Conservation (phyloP, 345 rosid genomes). For the Boechera retrofracta region DNA sequence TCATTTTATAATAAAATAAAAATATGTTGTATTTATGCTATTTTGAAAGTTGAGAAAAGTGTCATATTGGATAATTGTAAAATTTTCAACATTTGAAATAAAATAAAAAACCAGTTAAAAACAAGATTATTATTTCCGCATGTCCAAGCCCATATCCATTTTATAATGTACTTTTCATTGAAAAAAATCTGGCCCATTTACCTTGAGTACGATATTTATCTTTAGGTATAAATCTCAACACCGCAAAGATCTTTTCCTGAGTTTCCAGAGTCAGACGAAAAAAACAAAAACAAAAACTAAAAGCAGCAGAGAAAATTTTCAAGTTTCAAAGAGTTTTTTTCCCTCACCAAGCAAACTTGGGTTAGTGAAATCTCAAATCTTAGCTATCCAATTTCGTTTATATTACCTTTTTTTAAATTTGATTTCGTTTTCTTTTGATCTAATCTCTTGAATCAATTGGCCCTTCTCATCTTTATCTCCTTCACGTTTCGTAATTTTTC, state of each 20-base stretch:
- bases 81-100: no score
- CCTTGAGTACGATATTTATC: constrained; percentile 16
- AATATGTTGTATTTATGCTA: no score
- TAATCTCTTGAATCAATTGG: constrained; percentile 1
- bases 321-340: constrained; percentile 32
- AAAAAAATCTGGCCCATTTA: constrained; percentile 14
- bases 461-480: background rate
- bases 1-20: no score
- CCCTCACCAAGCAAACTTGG: constrained; percentile 30
- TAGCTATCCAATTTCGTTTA: constrained; percentile 16
- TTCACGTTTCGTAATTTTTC: constrained; percentile 14
- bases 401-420: background rate
- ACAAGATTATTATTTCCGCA: no score
- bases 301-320: constrained; percentile 18
- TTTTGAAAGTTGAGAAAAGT: no score
- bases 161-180: background rate
- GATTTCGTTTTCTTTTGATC: background rate
- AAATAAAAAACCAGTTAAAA: no score
- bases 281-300: background rate
- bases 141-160: constrained; percentile 28
- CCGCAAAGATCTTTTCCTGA: constrained; percentile 33
- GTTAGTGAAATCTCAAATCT: constrained; percentile 44
- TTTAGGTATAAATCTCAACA: constrained; percentile 42
- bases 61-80: no score
- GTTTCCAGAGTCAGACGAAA: background rate